Base-by-base conservation (phyloP, 148 eudicot genomes). In the Talinum fruticosum region DNA sequence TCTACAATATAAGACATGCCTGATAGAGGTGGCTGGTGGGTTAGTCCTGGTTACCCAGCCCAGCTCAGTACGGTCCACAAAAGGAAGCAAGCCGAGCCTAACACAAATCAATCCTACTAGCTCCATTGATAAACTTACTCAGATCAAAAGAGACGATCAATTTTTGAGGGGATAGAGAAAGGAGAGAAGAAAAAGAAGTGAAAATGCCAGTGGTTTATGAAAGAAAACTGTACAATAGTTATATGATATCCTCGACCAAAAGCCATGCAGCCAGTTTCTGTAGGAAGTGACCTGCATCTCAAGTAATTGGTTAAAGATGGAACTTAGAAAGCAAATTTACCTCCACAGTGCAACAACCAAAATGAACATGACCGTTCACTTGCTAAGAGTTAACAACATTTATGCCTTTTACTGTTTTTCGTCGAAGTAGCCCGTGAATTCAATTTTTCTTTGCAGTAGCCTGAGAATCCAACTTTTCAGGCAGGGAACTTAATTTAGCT, bases 341-440 rank as follows among this genome's bases (percentile, higher is more conserved):
- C 34, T 68, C 45, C n/a, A 68, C 21, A 13, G 35, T 68, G 10
- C 21, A 67, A 32, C 8, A 44, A 41, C 33, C 51, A 28, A 71
- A 10, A 2, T 53, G 54, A 37, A 47, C 66, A 49, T 36, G 51
- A 19, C 44, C 51, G n/a, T 24, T 57, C 72, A 66, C 64, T 18
- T 23, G 10, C 44, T 23, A 30, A 47, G 74, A 72, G 37, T 69
- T 29, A 76, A 69, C 35, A 14, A 24, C 76, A 61, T 29, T 61
- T 70, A 75, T 89, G 87, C 69, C 98, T 87, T 80, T 91, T 92
- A 51, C 84, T 87, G 34, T 75, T 76, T 45, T 67, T 85, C 76
- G 78, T 83, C 10, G 85, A 76, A 35, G 73, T 77, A 74, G 33
- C 84, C 67, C 90, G 53, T 5, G 24, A 15, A 29, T 86, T 65